Evolutionary conservation across 2,329 filamentous ascomycete genomes (phyloP), one percentile per base, ranked within the genome.

Genomic region (Penicillium crustosum): DNA sequence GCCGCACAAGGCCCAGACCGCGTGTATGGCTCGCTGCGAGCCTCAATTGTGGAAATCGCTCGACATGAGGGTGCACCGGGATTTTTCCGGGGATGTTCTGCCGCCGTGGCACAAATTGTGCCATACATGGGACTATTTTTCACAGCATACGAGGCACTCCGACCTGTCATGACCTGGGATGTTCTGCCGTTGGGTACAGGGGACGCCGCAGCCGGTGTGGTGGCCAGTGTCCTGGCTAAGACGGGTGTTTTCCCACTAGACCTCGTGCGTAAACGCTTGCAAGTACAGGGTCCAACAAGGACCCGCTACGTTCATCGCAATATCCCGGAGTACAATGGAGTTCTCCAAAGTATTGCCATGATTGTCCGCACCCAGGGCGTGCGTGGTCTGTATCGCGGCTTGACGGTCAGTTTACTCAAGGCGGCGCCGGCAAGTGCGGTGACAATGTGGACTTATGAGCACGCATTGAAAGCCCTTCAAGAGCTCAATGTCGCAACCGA

Each of bases 71-170:
- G 94, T 0, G 66, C 78, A 0, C 74, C 75, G 4, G 94, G 94
- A 0, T 97, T 96, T 78, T 99, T 96, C 75, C 89, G 91, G 49
- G 94, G 94, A 4, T 79, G 96, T 35, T 84, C 84, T 1, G 93
- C 93, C 2, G 91, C 89, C 0, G 79, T 97, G 23, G 88, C 82
- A 27, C 93, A 97, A 78, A 94, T 97, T 49, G 86, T 96, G 10
- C 94, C 94, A 2, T 96, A 93, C 73, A 99, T 99, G 94, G 94
- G 94, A 15, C 81, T 96, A 2, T 97, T 99, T 79, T 99, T 99
- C 76, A 85, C 90, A 35, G 84, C 86, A 41, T 99, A 97, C 77
- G 94, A 99, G 75, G 81, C 83, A 10, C 78, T 96, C 50, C 82
- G 90, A 6, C 72, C 85, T 7, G 83, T 82, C 0, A 74, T 93